Evolutionary conservation across 106 monocot genomes (phyloP), one percentile per base, ranked within the genome.

Genomic region (Gastrodia elata): DNA sequence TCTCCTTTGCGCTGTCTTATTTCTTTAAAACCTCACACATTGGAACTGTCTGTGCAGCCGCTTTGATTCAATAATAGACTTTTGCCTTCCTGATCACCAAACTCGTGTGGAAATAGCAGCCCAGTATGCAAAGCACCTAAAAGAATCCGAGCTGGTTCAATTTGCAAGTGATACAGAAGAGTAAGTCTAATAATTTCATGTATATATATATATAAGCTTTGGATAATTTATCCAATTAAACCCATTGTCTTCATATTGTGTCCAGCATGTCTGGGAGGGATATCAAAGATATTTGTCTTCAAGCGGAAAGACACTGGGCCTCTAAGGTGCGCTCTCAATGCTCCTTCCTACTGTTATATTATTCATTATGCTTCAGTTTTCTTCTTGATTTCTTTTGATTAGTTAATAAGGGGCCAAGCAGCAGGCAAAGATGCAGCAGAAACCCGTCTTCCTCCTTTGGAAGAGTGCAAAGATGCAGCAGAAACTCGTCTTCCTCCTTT

Each of bases 281-380:
- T 77, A 91, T 98, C 49, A 86, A 82, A 49, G 97, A 98, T 49
- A 74, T 98, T 4, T 98, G 97, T 80, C 91, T 93, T 46, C 91
- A 98, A 78, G 93, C 97, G 68, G 97, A 98, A 68, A 88, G 97
- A 38, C 88, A 82, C 68, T 98, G 97, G 97, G 97, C 97, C 38
- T 81, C 97, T 27, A 98, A 93, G 86, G 94, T 94, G 56, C 10
- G 32, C 0, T 4, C 41, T 13, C 30, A 32, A 15, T 2, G 57
- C 55, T 73, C 61, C 9, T 0, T 9, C 30, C 28, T 61, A 13
- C 30, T 9, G 30, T 61, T 32, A 1, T 2, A 7, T 52, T 52
- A 52, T 18, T 22, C 52, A n/a, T 52, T 22, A 0, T 52, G 52
- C 52, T 52, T 52, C 52, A 52, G 52, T 9, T 52, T 22, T n/a